phyloP scores from a whole-genome alignment of 108 stramenopile species.

The Epithemia pelagica region DNA sequence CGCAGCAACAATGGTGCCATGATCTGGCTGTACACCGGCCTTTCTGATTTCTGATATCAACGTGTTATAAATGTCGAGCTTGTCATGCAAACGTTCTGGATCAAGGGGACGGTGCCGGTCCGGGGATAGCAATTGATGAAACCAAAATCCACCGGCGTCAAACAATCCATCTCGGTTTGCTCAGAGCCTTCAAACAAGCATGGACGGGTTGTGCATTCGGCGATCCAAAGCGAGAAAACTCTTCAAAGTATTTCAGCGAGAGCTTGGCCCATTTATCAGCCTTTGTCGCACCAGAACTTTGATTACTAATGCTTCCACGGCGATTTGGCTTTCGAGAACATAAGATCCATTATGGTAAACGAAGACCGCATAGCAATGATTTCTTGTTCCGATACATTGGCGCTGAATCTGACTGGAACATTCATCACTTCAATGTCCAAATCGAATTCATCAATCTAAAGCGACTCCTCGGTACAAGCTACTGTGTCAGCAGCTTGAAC shows the following conservation, averaged over 20 bases:
- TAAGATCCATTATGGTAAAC: conserved; percentile 1
- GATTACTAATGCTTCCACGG: too few relatives aligned
- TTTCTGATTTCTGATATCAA: too few relatives aligned
- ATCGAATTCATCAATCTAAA: not conserved
- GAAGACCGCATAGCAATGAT: not conserved
- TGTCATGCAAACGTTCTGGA: too few relatives aligned
- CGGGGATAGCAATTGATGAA: too few relatives aligned
- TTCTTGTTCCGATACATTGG: not conserved
- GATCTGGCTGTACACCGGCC: too few relatives aligned
- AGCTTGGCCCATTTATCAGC: not conserved
- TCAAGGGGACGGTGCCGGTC: too few relatives aligned
- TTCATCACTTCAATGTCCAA: not conserved
- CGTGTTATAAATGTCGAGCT: too few relatives aligned
- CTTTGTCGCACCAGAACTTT: conserved; percentile 1
- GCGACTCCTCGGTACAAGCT: not conserved
- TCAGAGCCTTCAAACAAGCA: conserved; percentile 21
- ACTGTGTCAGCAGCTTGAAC: not conserved
- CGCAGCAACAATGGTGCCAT: too few relatives aligned
- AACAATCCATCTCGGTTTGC: conserved; percentile 5
- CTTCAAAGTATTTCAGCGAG: conserved; percentile 6
- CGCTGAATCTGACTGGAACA: not conserved
- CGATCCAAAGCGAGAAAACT: conserved; percentile 17
- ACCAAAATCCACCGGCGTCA: not conserved
- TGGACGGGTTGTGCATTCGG: conserved; percentile 22
- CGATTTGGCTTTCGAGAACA: not conserved